Evolutionary conservation across 2,329 filamentous ascomycete genomes (phyloP), one percentile per base, ranked within the genome.

Genomic region (Monosporascus sp.): DNA sequence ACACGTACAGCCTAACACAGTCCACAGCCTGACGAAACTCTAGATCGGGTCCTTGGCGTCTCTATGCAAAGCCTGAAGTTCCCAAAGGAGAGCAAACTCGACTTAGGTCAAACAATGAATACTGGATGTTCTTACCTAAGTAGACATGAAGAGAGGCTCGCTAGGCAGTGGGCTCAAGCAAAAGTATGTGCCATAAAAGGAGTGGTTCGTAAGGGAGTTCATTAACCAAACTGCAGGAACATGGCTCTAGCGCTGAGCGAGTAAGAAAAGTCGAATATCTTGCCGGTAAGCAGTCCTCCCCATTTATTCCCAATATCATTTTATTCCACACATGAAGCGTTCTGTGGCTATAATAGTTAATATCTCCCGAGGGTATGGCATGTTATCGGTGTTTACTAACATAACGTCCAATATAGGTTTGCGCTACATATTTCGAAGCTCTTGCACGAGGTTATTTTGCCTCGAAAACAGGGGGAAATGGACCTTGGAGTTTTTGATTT

Each of bases 361-460:
- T 27, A 27, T 9, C 25, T 27, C 25, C 25, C 25, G 7, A 27
- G 7, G 1, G 5, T 1, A 9, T 27, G 25, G 25, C 2, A 27
- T 27, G 7, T 27, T 27, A 27, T 46, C 38, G 9, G 35, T 49
- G 54, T 56, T 9, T n/a, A 37, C 31, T 31, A 22, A 48, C 3
- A 6, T n/a, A 27, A 46, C 35, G n/a, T 11, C 54, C 52, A 49
- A 25, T 31, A 20, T 56, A 64, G 62, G 60, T 4, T 50, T 69
- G 18, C 61, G 67, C 22, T 60, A 67, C 24, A 44, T 72, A 15
- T 60, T 60, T 71, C n/a, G 70, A 71, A 44, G 68, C 68, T 35
- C 55, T 72, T 17, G 53, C 61, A 2, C 68, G 68, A 2, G 59
- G 59, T 4, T 54, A 61, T 3, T 70, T 72, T 49, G 60, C 60